phyloP scores from a whole-genome alignment of 352 stramenopile genomes.

The Globisporangium acanthophoron region DNA sequence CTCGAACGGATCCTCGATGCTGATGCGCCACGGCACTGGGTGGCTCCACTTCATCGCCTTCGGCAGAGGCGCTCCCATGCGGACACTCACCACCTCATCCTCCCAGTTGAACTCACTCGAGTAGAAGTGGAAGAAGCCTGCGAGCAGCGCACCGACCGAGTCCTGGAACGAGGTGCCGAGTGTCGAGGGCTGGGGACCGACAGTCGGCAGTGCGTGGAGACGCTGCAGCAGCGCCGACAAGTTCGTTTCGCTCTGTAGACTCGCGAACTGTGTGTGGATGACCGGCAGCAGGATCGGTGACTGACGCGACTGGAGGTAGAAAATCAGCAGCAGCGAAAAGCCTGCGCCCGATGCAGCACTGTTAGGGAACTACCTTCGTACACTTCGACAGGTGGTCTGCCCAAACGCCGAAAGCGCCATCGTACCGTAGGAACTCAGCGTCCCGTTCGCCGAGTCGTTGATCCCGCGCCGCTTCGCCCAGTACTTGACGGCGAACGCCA shows the following conservation, averaged over 20 bases:
- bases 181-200: slow-evolving; percentile 23
- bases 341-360: slow-evolving; percentile 23
- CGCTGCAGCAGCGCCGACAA: slow-evolving; percentile 79
- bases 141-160: slow-evolving; percentile 89
- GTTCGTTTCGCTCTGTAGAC: slow-evolving; percentile 87
- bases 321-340: slow-evolving; percentile 96
- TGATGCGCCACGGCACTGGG: slow-evolving; percentile 63
- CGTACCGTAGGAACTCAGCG: slow-evolving; percentile 94
- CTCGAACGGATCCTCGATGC: slow-evolving; percentile 87
- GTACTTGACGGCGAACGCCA: slow-evolving; percentile 97
- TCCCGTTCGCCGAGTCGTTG: slow-evolving; percentile 96
- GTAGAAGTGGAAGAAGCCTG: slow-evolving; percentile 97
- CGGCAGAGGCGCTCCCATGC: slow-evolving; percentile 53
- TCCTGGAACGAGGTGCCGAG: slow-evolving; percentile 68
- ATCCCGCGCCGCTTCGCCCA: slow-evolving; percentile 96
- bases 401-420: background rate
- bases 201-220: slow-evolving; percentile 51
- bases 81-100: slow-evolving; percentile 91
- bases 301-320: slow-evolving; percentile 91
- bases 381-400: background rate
- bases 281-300: slow-evolving; percentile 44
- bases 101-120: slow-evolving; percentile 94
- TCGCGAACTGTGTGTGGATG: slow-evolving; percentile 40
- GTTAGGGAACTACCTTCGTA: background rate
- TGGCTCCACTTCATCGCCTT: slow-evolving; percentile 75